A percentile compares a stretch with the other conserved stretches of the same genome.
Evolutionary conservation across 169 alveolate species (phyloP).

Genomic region (Cryptosporidium sp.): DNA sequence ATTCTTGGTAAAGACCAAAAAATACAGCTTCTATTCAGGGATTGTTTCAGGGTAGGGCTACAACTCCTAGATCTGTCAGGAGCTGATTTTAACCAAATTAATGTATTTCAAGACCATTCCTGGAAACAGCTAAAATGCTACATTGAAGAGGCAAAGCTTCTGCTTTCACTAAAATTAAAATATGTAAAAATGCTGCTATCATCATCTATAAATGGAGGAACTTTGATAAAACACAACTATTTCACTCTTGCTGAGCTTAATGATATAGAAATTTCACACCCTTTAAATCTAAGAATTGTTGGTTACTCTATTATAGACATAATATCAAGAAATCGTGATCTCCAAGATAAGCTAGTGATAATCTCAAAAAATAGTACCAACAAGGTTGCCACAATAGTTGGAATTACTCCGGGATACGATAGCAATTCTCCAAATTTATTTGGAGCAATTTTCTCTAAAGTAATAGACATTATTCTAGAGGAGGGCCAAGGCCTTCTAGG

Average conservation of each 20-base stretch:
- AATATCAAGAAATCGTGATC: slow-evolving; percentile 40
- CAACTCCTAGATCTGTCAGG: slow-evolving; percentile 48
- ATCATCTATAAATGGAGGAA: slow-evolving; percentile 12
- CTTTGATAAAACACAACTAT: slow-evolving; percentile 54
- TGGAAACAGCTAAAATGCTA: slow-evolving; percentile 55
- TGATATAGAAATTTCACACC: slow-evolving; percentile 64
- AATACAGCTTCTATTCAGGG: slow-evolving; percentile 51
- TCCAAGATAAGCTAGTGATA: slow-evolving; percentile 49
- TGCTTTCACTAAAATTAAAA: slow-evolving; percentile 26
- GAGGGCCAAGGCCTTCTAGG: slow-evolving; percentile 21
- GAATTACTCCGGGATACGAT: slow-evolving; percentile 65
- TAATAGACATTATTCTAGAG: slow-evolving; percentile 44
- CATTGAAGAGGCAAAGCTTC: slow-evolving; percentile 46
- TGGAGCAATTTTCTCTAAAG: slow-evolving; percentile 70
- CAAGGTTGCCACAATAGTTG: slow-evolving; percentile 58
- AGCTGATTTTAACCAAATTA: neutral
- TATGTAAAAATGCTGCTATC: slow-evolving; percentile 68
- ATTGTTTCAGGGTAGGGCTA: slow-evolving; percentile 54
- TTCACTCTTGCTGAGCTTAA: slow-evolving; percentile 49
- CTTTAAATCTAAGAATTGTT: slow-evolving; percentile 47
- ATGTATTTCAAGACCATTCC: neutral
- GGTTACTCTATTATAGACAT: slow-evolving; percentile 43
- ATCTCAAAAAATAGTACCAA: slow-evolving; percentile 14
- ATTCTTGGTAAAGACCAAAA: slow-evolving; percentile 37
- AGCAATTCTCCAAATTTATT: slow-evolving; percentile 56